A percentile compares a stretch with the other conserved stretches of the same genome.
Evolutionary conservation across 129 eudicot species (phyloP).

Genomic region (Cynara cardunculus): DNA sequence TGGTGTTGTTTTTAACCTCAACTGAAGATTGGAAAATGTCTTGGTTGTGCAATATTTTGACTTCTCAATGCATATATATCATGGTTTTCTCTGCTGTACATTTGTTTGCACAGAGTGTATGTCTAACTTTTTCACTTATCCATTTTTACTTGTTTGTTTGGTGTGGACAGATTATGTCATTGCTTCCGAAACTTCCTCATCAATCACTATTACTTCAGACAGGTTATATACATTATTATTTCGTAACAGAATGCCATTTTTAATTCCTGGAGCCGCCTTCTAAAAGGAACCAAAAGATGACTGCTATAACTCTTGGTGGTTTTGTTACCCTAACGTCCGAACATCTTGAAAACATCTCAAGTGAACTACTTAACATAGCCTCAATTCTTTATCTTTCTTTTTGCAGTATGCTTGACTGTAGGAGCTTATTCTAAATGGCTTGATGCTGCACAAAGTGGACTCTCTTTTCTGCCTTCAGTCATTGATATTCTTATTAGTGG

Average conservation of each 20-base stretch:
- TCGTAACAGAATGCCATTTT: background rate
- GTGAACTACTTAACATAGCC: constrained; percentile 2
- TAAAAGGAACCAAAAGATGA: background rate
- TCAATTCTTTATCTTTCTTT: background rate
- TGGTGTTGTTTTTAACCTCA: constrained; percentile 12
- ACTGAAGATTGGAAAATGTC: background rate
- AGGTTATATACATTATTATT: constrained; percentile 40
- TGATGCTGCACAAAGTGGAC: constrained; percentile 77
- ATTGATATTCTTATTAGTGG: constrained; percentile 91
- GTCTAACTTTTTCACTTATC: background rate
- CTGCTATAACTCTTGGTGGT: background rate
- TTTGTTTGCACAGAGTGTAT: background rate
- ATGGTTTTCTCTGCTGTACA: background rate
- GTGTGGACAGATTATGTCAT: constrained; percentile 73
- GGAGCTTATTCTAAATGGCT: constrained; percentile 99
- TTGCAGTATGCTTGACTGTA: constrained; percentile 74
- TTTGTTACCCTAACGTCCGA: background rate
- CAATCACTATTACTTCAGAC: constrained; percentile 93
- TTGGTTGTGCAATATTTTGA: background rate
- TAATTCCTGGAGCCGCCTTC: background rate
- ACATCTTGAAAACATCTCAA: background rate
- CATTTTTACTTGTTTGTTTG: constrained; percentile 2
- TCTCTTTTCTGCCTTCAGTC: constrained; percentile 75
- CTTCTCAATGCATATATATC: background rate
- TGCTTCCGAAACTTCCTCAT: constrained; percentile 89